Base-by-base conservation (phyloP, 345 rosid genomes). In the Aquilaria sinensis region DNA sequence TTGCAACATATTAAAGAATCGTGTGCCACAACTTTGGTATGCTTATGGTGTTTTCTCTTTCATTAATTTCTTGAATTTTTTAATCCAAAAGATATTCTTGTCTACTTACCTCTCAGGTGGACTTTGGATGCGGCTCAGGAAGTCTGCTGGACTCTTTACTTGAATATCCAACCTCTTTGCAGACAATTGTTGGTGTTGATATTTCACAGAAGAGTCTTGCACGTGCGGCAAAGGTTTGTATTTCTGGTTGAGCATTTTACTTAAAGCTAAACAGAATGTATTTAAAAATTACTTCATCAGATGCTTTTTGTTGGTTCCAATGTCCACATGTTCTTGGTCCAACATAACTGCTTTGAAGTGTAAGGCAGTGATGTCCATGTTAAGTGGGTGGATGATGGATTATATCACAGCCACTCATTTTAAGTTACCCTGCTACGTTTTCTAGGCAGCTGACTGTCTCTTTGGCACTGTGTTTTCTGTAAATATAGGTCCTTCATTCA, bases 41-140 rank as follows among this genome's bases (percentile, higher is more conserved):
- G 5, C 1, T 67, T 61, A 29, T 58, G n/a, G 41, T 49, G 8
- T 70, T 59, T 68, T 76, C 16, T 61, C 14, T 37, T 46, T 9
- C 56, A 33, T 53, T 16, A 31, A 33, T 31, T n/a, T 31, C 15
- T 67, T 60, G 56, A 43, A 61, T 50, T 45, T 46, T 16, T 37
- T 37, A 37, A 37, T 4, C 43, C 43, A 37, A 37, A 8, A 63
- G 55, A 33, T 56, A 64, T 75, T 55, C 11, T 70, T 41, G 53
- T 66, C 57, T 46, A 29, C 57, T 6, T 70, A 31, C 57, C 67
- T 49, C 60, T 66, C 70, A 88, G 97, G 85, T 80, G 78, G 98
- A 93, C 72, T 88, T 87, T 78, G 98, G 98, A 53, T 93, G 97
- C 61, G 92, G 96, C 60, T 83, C 98, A 47, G 98, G 98, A 71